A percentile compares a stretch with the other conserved stretches of the same genome.
These are phyloP conservation scores for Saccharum hybrid DNA, from an alignment of 202 grass and related monocot genomes.

Conservation along the genomic window DNA sequence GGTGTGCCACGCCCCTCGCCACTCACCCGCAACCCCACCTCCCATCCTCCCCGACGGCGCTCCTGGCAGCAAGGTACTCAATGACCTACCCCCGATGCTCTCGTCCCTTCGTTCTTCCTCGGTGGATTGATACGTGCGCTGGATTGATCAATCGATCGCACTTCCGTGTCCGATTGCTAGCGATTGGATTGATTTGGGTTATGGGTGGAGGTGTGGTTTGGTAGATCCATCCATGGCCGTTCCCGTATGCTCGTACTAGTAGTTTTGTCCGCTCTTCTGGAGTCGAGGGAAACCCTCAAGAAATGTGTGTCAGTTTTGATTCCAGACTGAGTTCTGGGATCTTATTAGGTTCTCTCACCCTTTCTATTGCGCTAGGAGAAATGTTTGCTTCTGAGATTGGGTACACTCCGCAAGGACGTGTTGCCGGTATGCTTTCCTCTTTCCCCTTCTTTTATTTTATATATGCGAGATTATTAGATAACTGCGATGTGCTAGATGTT, in stretches of 20 bases:
- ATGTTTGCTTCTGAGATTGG: no score
- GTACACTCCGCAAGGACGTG: neutral
- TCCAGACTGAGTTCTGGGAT: neutral
- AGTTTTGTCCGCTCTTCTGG: neutral
- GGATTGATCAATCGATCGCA: neutral
- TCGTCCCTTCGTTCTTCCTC: neutral
- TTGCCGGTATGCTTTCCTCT: no score
- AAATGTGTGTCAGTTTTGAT: neutral
- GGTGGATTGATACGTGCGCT: neutral
- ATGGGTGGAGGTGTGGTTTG: neutral
- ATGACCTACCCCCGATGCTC: neutral
- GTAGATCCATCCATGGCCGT: conserved; percentile 24
- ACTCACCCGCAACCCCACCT: neutral
- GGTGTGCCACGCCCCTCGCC: neutral
- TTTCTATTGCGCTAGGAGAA: no score
- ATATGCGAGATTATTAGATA: no score
- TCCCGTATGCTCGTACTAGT: neutral
- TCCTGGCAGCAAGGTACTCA: conserved; percentile 44
- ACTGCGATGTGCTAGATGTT: neutral
- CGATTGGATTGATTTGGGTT: neutral
- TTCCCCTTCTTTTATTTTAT: no score
- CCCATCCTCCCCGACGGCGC: neutral
- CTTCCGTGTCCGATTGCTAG: neutral
- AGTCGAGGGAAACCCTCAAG: neutral
- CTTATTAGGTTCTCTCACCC: neutral